Base-by-base conservation (phyloP, 768 basidiomycete genomes). In the Boletales sp. region DNA sequence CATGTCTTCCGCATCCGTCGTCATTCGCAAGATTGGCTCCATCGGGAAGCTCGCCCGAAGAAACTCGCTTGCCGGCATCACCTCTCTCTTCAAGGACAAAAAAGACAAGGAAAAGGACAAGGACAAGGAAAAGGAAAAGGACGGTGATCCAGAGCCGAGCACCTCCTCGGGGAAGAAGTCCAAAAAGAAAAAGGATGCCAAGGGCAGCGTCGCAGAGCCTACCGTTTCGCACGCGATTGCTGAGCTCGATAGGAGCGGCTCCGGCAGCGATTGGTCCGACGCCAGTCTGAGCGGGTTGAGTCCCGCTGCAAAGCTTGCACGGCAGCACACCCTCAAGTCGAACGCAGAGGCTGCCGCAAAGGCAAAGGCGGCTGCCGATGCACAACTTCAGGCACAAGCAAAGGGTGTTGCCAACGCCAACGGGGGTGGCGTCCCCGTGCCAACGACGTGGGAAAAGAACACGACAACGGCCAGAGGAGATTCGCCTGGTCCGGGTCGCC, bases 11-110 rank as follows among this genome's bases (percentile, higher is more conserved):
- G 95, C 95, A 18, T 92, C 89, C 39, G 87, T 97, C 66, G 95
- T 98, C 81, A 94, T 96, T 60, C 82, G 94, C 57, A 98, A 96
- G 73, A 83, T 98, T 41, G 90, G 94, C 4, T 84, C 84, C 35
- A 85, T 96, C 71, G 90, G 91, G 31, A 91, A 89, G 69, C 78
- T 96, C 14, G 90, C 92, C 9, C 73, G 93, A 44, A 77, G 93
- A 39, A 95, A 94, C 64, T 92, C 90, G 34, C 71, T 97, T 36
- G 87, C 89, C 46, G 88, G 92, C 28, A 94, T 97, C 65, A 92
- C 93, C 17, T 90, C 87, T 43, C 73, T 97, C 50, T 96, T 98
- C 79, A 95, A 94, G 70, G 91, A 93, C 65, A 90, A 85, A 67
- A 79, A 81, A 53, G 77, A 74, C 55, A 63, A 66, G 45, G 58